Base-by-base conservation (phyloP, 352 stramenopile genomes). In the Globisporangium paddicum region DNA sequence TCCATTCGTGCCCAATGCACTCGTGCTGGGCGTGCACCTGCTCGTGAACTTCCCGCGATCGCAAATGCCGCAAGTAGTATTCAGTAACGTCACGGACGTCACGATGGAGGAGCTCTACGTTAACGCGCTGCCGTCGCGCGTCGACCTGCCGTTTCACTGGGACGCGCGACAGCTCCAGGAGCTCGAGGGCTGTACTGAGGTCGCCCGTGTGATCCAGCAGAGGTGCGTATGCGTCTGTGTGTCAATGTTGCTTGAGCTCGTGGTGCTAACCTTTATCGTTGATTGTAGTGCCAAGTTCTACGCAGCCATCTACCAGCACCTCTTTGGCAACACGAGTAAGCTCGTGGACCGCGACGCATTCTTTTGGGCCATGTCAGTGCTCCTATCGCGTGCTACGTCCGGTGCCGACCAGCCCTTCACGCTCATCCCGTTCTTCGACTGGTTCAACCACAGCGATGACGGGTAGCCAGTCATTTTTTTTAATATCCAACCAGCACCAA, bases 401-500 rank as follows among this genome's bases (percentile, higher is more conserved):
- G 81, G 82, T 11, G 68, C 73, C 26, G 51, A 75, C 32, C 84
- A 93, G 66, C 85, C 85, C 25, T 95, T 95, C 70, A 75, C 82
- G 21, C 72, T 95, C 16, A 87, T 92, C 30, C 85, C 85, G 32
- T 90, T 92, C 65, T 92, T 95, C 55, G 85, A 95, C 71, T 95
- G 76, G 77, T 93, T 93, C 64, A 92, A 95, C 55, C 85, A 95
- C 53, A 66, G 68, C 26, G 68, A 83, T 46, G 69, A 71, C 19
- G 71, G 79, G 81, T 91, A 71, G 28, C 62, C 21, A 16, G 18
- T 3, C 11, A 34, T 13, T 37, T 2, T 13, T 37, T 8, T n/a
- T n/a, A n/a, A n/a, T 14, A 37, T 18, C 19, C 35, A 18, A 10
- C 13, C 2, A 40, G 11, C 1, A 40, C 35, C 9, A 5, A 16